A percentile compares a stretch with the other conserved stretches of the same genome.
Conservation (phyloP, 257 asterid genomes). For the Solanum chmielewskii region DNA sequence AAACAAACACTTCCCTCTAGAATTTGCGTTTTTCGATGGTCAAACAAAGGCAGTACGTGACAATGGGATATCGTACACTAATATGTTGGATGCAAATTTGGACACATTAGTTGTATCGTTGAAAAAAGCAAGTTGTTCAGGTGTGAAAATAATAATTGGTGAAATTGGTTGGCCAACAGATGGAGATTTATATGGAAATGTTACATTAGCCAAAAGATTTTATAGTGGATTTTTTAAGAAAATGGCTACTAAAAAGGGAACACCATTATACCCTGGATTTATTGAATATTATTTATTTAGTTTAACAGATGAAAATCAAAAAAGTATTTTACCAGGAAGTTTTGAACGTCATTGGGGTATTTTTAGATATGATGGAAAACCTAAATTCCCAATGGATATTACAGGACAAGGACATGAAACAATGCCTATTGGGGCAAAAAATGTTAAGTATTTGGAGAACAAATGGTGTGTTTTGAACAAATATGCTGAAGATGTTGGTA, state of each 20-base stretch:
- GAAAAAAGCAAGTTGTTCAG: slow-evolving; percentile 18
- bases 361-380: slow-evolving; percentile 49
- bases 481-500: background rate
- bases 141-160: slow-evolving; percentile 34
- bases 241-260: slow-evolving; percentile 37
- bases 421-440: slow-evolving; percentile 34
- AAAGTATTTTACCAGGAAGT: slow-evolving; percentile 30
- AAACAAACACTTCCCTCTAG: slow-evolving; percentile 27
- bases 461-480: slow-evolving; percentile 47
- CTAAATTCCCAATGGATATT: slow-evolving; percentile 50
- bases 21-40: slow-evolving; percentile 60
- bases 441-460: slow-evolving; percentile 27
- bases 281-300: slow-evolving; percentile 53
- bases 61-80: slow-evolving; percentile 24
- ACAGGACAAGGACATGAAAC: slow-evolving; percentile 20
- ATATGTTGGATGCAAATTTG: slow-evolving; percentile 52
- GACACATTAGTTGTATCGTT: slow-evolving; percentile 45
- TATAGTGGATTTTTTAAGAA: slow-evolving; percentile 43
- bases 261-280: slow-evolving; percentile 35
- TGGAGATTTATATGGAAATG: slow-evolving; percentile 28
- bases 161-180: slow-evolving; percentile 89
- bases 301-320: slow-evolving; percentile 49
- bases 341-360: slow-evolving; percentile 77
- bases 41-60: slow-evolving; percentile 32
- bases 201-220: slow-evolving; percentile 30